Evolutionary conservation across 1,284 basidiomycete species (phyloP).

Genomic region (Schizophyllum commune): DNA sequence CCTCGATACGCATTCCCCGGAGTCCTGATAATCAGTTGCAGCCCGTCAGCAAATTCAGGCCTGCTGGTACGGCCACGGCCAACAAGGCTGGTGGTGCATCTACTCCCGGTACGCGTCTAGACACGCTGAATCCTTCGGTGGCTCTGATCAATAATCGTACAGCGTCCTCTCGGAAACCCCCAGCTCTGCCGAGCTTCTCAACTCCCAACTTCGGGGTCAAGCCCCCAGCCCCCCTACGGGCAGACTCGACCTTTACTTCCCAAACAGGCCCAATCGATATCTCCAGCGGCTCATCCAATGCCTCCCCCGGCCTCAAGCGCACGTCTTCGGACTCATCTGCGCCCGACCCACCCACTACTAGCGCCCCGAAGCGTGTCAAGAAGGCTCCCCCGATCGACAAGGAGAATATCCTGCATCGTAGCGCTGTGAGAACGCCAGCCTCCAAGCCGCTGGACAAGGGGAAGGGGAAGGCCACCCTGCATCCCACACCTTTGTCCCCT

Average conservation of each 20-base stretch:
- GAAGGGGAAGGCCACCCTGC: slow-evolving; percentile 15
- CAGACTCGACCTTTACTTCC: slow-evolving; percentile 10
- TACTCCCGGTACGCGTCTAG: slow-evolving; percentile 2
- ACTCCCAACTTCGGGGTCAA: slow-evolving; percentile 32
- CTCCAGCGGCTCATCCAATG: slow-evolving; percentile 29
- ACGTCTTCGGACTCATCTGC: slow-evolving; percentile 32
- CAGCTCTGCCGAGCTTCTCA: slow-evolving; percentile 29
- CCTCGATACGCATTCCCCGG: neutral
- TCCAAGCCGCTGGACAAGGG: slow-evolving; percentile 15
- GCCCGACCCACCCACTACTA: slow-evolving; percentile 19
- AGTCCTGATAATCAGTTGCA: slow-evolving; percentile 6
- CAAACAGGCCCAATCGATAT: slow-evolving; percentile 26
- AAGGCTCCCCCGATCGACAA: slow-evolving; percentile 18
- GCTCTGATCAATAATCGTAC: neutral
- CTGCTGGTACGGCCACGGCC: slow-evolving; percentile 15
- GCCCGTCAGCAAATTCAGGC: slow-evolving; percentile 28
- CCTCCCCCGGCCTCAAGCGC: slow-evolving; percentile 34
- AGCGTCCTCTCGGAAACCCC: slow-evolving; percentile 1
- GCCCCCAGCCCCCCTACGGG: slow-evolving; percentile 11
- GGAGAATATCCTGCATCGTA: slow-evolving; percentile 25
- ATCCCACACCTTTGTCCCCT: neutral
- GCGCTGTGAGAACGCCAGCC: slow-evolving; percentile 4
- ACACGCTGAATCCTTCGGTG: no score
- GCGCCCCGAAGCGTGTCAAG: slow-evolving; percentile 35
- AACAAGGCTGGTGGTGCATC: slow-evolving; percentile 8